A percentile compares a stretch with the other conserved stretches of the same genome.
Conservation (phyloP, 2,329 filamentous ascomycete genomes). For the Xylaria sp. region DNA sequence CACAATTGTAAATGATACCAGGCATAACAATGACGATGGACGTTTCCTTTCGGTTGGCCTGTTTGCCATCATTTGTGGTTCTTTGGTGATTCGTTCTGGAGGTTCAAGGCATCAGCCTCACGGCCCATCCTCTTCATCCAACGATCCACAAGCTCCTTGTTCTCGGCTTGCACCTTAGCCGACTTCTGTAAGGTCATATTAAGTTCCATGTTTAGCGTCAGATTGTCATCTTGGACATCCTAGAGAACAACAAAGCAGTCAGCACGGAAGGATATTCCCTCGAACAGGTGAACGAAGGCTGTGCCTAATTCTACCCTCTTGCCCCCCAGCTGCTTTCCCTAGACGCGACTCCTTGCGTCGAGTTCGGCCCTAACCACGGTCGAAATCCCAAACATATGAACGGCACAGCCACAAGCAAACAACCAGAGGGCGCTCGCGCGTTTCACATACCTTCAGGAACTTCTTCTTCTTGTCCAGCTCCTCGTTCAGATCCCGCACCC, state of each 20-base stretch:
- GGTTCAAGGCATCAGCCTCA: conserved; percentile 90
- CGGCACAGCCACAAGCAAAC: conserved; percentile 11
- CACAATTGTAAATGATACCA: conserved; percentile 41
- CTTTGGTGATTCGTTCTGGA: conserved; percentile 61
- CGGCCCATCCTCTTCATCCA: conserved; percentile 91
- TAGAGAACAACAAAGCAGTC: conserved; percentile 46
- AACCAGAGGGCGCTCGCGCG: neutral
- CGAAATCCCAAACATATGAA: neutral
- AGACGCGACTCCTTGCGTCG: neutral
- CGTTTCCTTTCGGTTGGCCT: conserved; percentile 12
- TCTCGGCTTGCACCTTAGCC: conserved; percentile 80
- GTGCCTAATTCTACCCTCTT: neutral
- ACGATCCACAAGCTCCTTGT: conserved; percentile 86
- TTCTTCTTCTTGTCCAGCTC: conserved; percentile 87
- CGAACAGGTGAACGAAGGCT: neutral
- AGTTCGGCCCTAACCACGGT: neutral
- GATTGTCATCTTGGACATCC: conserved; percentile 92
- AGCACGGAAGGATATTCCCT: conserved; percentile 2
- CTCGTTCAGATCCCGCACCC: conserved; percentile 82
- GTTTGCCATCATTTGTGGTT: conserved; percentile 43
- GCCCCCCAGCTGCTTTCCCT: neutral
- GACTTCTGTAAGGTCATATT: conserved; percentile 83
- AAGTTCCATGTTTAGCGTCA: conserved; percentile 85
- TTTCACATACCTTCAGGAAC: conserved; percentile 72
- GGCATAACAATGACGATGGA: conserved; percentile 37